phyloP scores from a whole-genome alignment of 371 early-diverging fungal species.

The Fennellomyces sp. region DNA sequence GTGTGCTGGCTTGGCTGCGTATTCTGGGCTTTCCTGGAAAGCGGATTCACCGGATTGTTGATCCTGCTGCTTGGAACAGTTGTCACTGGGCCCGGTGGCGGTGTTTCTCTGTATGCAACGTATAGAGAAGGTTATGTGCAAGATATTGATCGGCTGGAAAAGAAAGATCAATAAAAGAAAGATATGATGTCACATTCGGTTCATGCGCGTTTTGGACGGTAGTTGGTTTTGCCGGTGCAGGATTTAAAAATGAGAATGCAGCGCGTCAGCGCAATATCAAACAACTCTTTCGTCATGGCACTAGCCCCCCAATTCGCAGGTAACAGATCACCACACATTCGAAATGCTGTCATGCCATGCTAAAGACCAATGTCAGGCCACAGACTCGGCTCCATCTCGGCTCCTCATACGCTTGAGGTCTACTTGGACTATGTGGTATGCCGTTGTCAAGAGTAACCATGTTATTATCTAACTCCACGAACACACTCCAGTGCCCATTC shows the following conservation, averaged over 20 bases:
- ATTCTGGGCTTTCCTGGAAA: constrained; percentile 8
- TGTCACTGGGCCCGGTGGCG: constrained; percentile 13
- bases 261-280: background rate
- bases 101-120: constrained; percentile 11
- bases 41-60: background rate
- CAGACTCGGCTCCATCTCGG: constrained; percentile 51
- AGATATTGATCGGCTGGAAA: constrained; percentile 1
- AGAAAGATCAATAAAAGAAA: background rate
- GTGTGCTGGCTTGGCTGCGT: background rate
- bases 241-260: background rate
- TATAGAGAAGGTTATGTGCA: constrained; percentile 14
- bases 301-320: constrained; percentile 50
- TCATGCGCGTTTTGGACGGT: no score
- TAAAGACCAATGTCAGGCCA: constrained; percentile 43
- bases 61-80: background rate
- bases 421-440: constrained; percentile 71
- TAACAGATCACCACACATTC: background rate
- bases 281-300: constrained; percentile 30
- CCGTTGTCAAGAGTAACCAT: background rate
- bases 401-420: constrained; percentile 62
- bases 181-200: no score
- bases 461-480: background rate
- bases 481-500: constrained; percentile 56
- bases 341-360: background rate
- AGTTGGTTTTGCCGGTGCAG: background rate